These are phyloP conservation scores for Podospora pseudoanserina DNA, from an alignment of 495 filamentous ascomycete species.

Conservation along the genomic window DNA sequence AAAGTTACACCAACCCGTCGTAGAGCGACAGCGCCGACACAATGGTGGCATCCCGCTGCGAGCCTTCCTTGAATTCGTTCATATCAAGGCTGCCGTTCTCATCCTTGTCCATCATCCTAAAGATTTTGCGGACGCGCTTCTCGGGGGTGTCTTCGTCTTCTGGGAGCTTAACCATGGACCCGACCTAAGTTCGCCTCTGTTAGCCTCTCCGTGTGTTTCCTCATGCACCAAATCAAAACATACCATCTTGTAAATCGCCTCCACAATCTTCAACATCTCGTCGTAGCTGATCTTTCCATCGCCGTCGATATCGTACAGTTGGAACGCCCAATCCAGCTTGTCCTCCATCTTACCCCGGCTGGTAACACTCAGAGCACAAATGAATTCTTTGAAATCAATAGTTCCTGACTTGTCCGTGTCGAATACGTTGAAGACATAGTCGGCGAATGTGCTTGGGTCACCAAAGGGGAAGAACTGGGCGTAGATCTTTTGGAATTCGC, in stretches of 20 bases:
- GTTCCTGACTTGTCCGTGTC: constrained; percentile 94
- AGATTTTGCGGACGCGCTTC: constrained; percentile 97
- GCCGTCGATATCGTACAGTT: constrained; percentile 98
- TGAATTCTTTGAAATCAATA: constrained; percentile 99
- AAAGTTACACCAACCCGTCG: constrained; percentile 76
- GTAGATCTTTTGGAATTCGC: constrained; percentile 99
- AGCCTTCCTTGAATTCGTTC: constrained; percentile 98
- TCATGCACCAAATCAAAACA: constrained; percentile 11
- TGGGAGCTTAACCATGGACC: constrained; percentile 97
- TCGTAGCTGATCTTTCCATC: constrained; percentile 99
- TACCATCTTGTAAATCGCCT: constrained; percentile 99
- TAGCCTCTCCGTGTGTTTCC: neutral
- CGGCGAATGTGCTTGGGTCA: constrained; percentile 92
- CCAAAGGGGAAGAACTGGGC: constrained; percentile 99
- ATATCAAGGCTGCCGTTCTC: constrained; percentile 92
- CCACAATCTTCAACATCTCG: constrained; percentile 97
- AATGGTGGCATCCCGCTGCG: constrained; percentile 98
- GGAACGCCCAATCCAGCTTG: constrained; percentile 99
- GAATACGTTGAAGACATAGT: constrained; percentile 99
- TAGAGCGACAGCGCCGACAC: constrained; percentile 95
- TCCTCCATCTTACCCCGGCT: constrained; percentile 98
- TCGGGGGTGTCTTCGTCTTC: constrained; percentile 98
- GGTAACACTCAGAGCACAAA: constrained; percentile 95
- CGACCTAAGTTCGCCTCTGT: constrained; percentile 58
- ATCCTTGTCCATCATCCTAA: constrained; percentile 99